Base-by-base conservation (phyloP, 805 yeast species). In the Lipomyces spencermartinsiae region DNA sequence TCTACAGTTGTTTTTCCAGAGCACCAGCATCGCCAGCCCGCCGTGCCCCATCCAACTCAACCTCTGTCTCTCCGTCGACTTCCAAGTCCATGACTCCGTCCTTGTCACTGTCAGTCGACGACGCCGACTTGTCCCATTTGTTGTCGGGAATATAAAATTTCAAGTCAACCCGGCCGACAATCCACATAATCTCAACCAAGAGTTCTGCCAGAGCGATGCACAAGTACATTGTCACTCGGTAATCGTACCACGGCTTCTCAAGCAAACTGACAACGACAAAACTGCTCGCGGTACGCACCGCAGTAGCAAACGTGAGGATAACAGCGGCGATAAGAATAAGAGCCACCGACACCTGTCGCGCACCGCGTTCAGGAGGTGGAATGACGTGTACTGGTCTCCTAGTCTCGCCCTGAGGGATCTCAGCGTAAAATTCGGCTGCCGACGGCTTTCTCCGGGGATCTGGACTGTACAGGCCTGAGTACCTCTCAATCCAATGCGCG, bases 191-290 rank as follows among this genome's bases (percentile, higher is more conserved):
- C 35, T 53, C 56, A 31, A 53, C 56, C 14, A 4, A 10, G 7
- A 53, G 16, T 53, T 53, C 56, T 14, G 9, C 56, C 29, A 25
- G 34, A 25, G 56, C 56, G 56, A 53, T 31, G 16, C 56, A 53
- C 16, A 53, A 7, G 34, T 53, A 53, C 56, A 53, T 53, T 34
- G 56, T 53, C 56, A 53, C 56, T 14, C 56, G 56, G 56, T 53
- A 53, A 31, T 53, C 56, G 34, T 25, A 25, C 56, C 56, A 53
- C n/a, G 56, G 56, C 34, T 53, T 53, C 8, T n/a, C 4, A 25
- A 31, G 12, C 34, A n/a, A 16, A 9, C 1, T 31, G 19, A 31
- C 56, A 12, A 9, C 10, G 9, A 2, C 5, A 31, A 53, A 53
- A 12, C 1, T 25, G 31, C 34, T 25, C 8, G n/a, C 19, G 14